Evolutionary conservation across 2,329 filamentous ascomycete species (phyloP).

Genomic region (Lanzia echinophila): DNA sequence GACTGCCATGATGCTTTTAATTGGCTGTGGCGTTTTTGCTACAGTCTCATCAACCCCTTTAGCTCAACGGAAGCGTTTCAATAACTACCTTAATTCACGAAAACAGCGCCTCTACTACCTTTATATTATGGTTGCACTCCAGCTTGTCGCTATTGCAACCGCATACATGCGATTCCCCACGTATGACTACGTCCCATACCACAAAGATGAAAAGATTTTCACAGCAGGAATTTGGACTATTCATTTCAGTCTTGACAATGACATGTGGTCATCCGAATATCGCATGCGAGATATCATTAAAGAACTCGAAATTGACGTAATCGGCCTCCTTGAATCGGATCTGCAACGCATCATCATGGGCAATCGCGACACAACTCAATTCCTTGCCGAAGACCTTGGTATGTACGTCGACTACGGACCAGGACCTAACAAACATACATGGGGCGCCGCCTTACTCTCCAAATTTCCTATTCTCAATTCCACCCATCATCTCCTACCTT

Average conservation of each 20-base stretch:
- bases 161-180: conserved; percentile 88
- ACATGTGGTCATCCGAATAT: conserved; percentile 96
- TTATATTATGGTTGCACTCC: conserved; percentile 66
- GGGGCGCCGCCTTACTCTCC: conserved; percentile 86
- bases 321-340: conserved; percentile 91
- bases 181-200: conserved; percentile 87
- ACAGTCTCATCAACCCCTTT: conserved; percentile 41
- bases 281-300: conserved; percentile 87
- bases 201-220: conserved; percentile 76
- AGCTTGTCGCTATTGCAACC: conserved; percentile 71
- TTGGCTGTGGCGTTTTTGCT: conserved; percentile 80
- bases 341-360: conserved; percentile 99
- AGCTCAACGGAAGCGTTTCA: conserved; percentile 28
- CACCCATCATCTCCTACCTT: conserved; percentile 90
- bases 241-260: conserved; percentile 94
- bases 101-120: conserved; percentile 57
- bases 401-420: conserved; percentile 99
- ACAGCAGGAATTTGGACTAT: conserved; percentile 98
- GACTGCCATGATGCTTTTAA: conserved; percentile 73
- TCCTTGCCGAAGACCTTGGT: conserved; percentile 88
- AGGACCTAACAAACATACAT: conserved; percentile 97
- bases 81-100: conserved; percentile 38
- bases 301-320: conserved; percentile 93
- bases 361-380: conserved; percentile 93
- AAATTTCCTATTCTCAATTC: conserved; percentile 98